Evolutionary conservation across 306 rosid species (phyloP), one percentile per base, ranked within the genome.

Genomic region (Pterocarpus santalinus): DNA sequence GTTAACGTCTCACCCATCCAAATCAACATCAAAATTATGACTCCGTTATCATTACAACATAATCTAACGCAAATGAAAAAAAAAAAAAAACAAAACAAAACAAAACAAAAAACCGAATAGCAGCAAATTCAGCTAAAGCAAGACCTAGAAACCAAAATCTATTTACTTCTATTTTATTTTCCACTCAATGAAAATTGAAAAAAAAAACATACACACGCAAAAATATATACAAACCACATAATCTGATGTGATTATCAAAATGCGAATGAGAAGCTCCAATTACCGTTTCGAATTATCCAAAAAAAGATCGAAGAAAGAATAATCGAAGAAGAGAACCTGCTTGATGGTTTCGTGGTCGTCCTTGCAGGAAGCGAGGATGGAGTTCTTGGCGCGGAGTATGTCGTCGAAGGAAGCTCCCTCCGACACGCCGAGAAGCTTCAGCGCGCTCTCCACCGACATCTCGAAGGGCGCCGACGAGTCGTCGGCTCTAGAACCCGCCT

Each of bases 371-470:
- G 93, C 96, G 65, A 95, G 60, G 78, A 86, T 86, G 28, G 90
- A 84, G 78, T 91, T 93, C 86, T 92, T 95, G 74, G 99, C 98
- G 77, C 97, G 98, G 36, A 95, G 99, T 73, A 93, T 95, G 4
- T 93, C 99, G 2, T 93, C 96, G 72, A 95, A 93, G 51, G 98
- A 88, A 75, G 94, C 99, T 4, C 90, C 93, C 49, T 95, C 99
- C 12, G 98, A 84, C 57, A 95, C 99, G n/a, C 99, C 98, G 43
- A 95, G 89, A 35, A 95, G 90, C 87, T 93, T 89, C 61, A 91
- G 90, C 41, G 98, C 98, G 87, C 72, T 95, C 76, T 95, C 99
- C 11, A 95, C 89, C 8, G 99, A 91, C 97, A 93, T 95, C 89
- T 93, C 97, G 75, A 80, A 91, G 82, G 98, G 94, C 34, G 85